These are phyloP conservation scores for Lasiodiplodia sp. DNA, from an alignment of 2,329 filamentous ascomycete species.

Conservation along the genomic window DNA sequence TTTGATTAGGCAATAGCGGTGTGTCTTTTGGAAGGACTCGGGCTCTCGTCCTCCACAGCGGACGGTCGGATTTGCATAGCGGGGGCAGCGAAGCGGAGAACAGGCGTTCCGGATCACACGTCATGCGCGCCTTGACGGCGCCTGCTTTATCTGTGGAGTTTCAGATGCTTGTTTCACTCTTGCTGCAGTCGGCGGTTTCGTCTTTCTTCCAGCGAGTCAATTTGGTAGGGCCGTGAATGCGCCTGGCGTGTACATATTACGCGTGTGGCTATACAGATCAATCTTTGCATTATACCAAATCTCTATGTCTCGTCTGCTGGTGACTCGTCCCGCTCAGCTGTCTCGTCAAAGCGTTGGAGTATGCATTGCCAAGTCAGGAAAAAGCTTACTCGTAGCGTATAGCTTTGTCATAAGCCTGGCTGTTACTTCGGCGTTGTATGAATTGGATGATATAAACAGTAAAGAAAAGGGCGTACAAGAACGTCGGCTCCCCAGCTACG, in stretches of 20 bases:
- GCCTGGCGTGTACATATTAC: constrained; percentile 7
- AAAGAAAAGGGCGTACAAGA: neutral
- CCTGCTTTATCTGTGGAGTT: constrained; percentile 23
- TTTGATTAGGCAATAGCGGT: neutral
- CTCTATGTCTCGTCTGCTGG: neutral
- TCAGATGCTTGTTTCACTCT: constrained; percentile 22
- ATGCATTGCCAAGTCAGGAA: too few relatives aligned
- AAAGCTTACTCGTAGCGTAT: too few relatives aligned
- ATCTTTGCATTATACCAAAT: neutral
- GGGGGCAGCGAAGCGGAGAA: constrained; percentile 22
- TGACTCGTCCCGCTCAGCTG: neutral
- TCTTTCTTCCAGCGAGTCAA: constrained; percentile 13
- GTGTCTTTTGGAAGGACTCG: constrained; percentile 12
- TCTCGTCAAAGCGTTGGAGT: neutral
- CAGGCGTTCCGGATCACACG: constrained; percentile 28
- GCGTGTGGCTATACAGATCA: neutral
- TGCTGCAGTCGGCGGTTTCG: constrained; percentile 11
- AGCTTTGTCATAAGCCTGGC: neutral
- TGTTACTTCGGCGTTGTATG: neutral
- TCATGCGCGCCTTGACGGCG: constrained; percentile 17
- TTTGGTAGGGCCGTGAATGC: neutral
- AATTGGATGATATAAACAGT: neutral
- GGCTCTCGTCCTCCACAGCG: neutral
- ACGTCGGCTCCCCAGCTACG: neutral
- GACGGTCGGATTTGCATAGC: constrained; percentile 28